A percentile compares a stretch with the other conserved stretches of the same genome.
Evolutionary conservation across 225 moss, liverwort and hornwort genomes (phyloP).

Genomic region (Polytrichum formosum): DNA sequence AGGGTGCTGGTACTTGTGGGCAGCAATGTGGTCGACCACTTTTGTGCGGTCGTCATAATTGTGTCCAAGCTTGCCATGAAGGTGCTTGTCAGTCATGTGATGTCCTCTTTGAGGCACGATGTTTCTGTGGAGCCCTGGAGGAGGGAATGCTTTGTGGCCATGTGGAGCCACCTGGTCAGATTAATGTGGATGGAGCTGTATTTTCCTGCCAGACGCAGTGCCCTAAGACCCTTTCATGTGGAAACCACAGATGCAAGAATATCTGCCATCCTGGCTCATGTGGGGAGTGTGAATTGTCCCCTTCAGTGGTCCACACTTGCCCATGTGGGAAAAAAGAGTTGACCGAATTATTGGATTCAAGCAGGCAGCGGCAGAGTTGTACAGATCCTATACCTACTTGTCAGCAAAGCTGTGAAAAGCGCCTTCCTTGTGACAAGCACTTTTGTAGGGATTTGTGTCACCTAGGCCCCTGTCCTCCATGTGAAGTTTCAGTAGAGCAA

Average conservation of each 20-base stretch:
- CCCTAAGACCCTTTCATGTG: constrained; percentile 59
- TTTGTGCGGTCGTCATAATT: constrained; percentile 77
- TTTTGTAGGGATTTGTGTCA: constrained; percentile 73
- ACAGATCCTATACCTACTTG: constrained; percentile 81
- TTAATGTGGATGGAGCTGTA: constrained; percentile 54
- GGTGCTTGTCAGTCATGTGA: constrained; percentile 69
- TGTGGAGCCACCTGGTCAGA: constrained; percentile 68
- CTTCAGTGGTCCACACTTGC: constrained; percentile 68
- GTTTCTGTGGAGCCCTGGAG: constrained; percentile 75
- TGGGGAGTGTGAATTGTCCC: constrained; percentile 86
- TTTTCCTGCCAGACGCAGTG: constrained; percentile 78
- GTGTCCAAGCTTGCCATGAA: constrained; percentile 72
- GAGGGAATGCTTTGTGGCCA: constrained; percentile 66
- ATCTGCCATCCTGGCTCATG: constrained; percentile 88
- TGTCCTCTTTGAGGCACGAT: constrained; percentile 62
- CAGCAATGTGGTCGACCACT: constrained; percentile 65
- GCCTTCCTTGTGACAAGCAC: constrained; percentile 62
- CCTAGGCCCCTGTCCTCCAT: constrained; percentile 64
- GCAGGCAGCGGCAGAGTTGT: constrained; percentile 47
- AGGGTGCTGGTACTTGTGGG: constrained; percentile 64
- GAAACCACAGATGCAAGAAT: constrained; percentile 73
- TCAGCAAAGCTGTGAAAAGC: constrained; percentile 61
- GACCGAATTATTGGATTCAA: constrained; percentile 31
- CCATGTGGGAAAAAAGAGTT: constrained; percentile 83
- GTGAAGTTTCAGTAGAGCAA: constrained; percentile 73